Evolutionary conservation across 1,284 basidiomycete genomes (phyloP).

Genomic region (Tilletia horrida): DNA sequence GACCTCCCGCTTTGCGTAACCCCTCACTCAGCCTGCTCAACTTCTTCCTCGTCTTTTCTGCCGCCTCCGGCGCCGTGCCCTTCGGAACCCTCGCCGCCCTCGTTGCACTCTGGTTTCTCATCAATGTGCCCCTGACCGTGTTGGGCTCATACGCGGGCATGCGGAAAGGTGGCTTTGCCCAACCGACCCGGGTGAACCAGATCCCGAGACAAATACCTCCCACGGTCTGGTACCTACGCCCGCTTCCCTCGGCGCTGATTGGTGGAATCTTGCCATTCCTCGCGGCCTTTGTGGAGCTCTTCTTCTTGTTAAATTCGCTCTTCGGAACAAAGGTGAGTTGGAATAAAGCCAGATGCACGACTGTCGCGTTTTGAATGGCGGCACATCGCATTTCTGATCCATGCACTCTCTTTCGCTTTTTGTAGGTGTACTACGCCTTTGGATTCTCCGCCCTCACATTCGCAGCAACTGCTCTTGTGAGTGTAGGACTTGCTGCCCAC

Average conservation of each 20-base stretch:
- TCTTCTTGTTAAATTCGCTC: constrained; percentile 85
- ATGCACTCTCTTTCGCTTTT: constrained; percentile 37
- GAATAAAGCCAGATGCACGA: too few species aligned
- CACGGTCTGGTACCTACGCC: constrained; percentile 53
- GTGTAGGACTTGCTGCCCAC: constrained; percentile 62
- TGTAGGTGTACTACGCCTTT: constrained; percentile 69
- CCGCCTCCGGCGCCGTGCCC: constrained; percentile 90
- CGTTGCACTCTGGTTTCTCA: constrained; percentile 88
- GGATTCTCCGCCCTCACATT: constrained; percentile 90
- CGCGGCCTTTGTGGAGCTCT: constrained; percentile 93
- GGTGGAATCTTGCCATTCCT: constrained; percentile 91
- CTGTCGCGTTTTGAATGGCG: not conserved
- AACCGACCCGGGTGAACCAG: constrained; percentile 83
- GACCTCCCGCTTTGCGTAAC: too few species aligned
- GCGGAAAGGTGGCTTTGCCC: constrained; percentile 76
- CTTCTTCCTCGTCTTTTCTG: constrained; percentile 66
- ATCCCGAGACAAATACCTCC: constrained; percentile 67
- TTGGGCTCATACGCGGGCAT: constrained; percentile 69
- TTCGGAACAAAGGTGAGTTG: constrained; percentile 80
- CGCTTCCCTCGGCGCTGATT: constrained; percentile 70
- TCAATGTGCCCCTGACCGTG: constrained; percentile 73
- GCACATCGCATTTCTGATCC: not conserved
- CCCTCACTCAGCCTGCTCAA: constrained; percentile 38
- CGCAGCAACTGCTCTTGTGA: constrained; percentile 74
- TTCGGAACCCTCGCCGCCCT: constrained; percentile 88